Evolutionary conservation across 2,329 filamentous ascomycete genomes (phyloP).

Genomic region (Fusarium poae): DNA sequence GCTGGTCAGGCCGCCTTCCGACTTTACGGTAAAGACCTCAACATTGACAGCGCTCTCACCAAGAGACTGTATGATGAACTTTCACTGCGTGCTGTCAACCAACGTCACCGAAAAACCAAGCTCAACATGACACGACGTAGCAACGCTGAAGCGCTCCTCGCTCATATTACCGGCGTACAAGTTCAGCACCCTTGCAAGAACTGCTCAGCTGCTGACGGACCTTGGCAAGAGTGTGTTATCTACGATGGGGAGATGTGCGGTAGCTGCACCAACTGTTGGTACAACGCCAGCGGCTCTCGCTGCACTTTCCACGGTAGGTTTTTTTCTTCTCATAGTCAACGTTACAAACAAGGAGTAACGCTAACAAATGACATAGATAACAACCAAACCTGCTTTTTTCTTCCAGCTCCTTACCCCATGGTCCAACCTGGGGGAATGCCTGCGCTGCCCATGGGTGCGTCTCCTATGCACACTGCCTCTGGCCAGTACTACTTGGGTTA

Average conservation of each 20-base stretch:
- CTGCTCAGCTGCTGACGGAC: constrained; percentile 71
- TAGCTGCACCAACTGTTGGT: constrained; percentile 74
- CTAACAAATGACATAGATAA: constrained; percentile 36
- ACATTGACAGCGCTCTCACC: constrained; percentile 67
- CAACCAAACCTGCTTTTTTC: constrained; percentile 38
- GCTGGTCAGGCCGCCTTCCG: constrained; percentile 63
- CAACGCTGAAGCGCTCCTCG: constrained; percentile 71
- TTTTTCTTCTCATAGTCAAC: background rate
- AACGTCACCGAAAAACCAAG: constrained; percentile 66
- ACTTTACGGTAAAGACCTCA: constrained; percentile 62
- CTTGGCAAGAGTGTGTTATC: constrained; percentile 71
- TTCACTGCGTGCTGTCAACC: constrained; percentile 63
- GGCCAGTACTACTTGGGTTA: background rate
- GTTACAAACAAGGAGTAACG: background rate
- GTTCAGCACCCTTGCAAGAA: constrained; percentile 68
- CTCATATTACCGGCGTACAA: constrained; percentile 66
- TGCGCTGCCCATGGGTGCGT: background rate
- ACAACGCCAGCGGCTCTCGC: constrained; percentile 70
- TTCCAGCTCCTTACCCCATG: constrained; percentile 13
- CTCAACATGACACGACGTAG: constrained; percentile 70
- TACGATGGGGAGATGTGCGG: constrained; percentile 72
- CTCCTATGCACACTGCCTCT: background rate
- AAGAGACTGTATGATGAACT: constrained; percentile 65
- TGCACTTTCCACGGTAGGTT: constrained; percentile 71
- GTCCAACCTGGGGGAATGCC: constrained; percentile 19